Evolutionary conservation across 768 basidiomycete genomes (phyloP), one percentile per base, ranked within the genome.

Genomic region (Daedalea quercina): DNA sequence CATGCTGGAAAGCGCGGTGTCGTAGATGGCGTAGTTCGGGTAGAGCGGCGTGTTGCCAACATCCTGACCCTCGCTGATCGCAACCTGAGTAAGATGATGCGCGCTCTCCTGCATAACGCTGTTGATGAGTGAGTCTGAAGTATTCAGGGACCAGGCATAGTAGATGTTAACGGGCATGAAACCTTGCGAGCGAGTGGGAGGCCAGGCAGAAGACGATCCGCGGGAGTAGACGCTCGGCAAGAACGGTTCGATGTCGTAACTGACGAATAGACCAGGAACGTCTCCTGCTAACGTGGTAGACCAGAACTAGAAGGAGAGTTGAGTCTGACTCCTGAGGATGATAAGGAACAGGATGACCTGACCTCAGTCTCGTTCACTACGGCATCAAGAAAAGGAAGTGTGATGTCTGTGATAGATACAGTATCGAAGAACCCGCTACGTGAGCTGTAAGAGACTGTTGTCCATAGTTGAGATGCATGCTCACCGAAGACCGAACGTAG

Each of bases 231-330:
- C 51, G 46, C 59, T 58, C 0, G 76, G 63, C 1, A 79, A 66
- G 69, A 81, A 74, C 0, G 78, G 77, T 52, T 84, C 79, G 41
- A 78, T 70, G 44, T 70, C 73, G 59, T 81, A 80, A 35, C 69
- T 65, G 52, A 71, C 54, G 44, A 70, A 64, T 9, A 73, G 73
- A 45, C 75, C 70, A 51, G 71, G 66, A 19, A 42, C 40, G 3
- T 67, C 56, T 22, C 70, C 54, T 33, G 69, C 56, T n/a, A 74
- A 62, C 3, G 48, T 48, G 7, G 55, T 50, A 17, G 79, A 76
- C 75, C 75, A 79, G 62, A 74, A 74, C 76, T 82, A 47, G 4
- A 33, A 31, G 4, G 3, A 17, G 53, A 31, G 8, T 7, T 45
- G 15, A 28, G 45, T 19, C 20, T 31, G n/a, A 26, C 9, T 20